A percentile compares a stretch with the other conserved stretches of the same genome.
These are phyloP conservation scores for Hypsizygus ulmarius DNA, from an alignment of 1,284 basidiomycete genomes.

Conservation along the genomic window DNA sequence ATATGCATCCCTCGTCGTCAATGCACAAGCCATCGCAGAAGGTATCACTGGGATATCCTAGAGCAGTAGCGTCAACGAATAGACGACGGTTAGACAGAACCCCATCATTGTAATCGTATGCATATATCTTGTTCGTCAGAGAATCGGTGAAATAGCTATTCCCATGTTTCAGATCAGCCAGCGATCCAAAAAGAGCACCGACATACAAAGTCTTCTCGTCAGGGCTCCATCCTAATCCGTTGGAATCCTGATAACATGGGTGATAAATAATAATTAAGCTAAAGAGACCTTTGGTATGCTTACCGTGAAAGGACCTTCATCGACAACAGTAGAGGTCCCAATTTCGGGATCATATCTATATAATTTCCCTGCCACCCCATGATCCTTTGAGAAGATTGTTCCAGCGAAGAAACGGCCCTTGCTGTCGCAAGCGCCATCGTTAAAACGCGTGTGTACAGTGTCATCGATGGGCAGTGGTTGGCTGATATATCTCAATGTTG, in stretches of 20 bases:
- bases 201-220: conserved; percentile 58
- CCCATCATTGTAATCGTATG: conserved; percentile 62
- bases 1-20: conserved; percentile 61
- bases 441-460: conserved; percentile 52
- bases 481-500: conserved; percentile 44
- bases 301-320: conserved; percentile 67
- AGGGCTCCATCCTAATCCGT: conserved; percentile 62
- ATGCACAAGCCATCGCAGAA: conserved; percentile 67
- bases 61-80: conserved; percentile 53
- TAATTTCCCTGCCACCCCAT: conserved; percentile 52
- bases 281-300: conserved; percentile 17
- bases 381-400: conserved; percentile 50
- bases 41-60: conserved; percentile 46
- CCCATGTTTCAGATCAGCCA: conserved; percentile 1
- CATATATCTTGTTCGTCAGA: conserved; percentile 58
- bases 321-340: conserved; percentile 47
- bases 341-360: conserved; percentile 57
- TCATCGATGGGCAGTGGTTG: conserved; percentile 46
- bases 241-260: conserved; percentile 47
- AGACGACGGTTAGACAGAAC: conserved; percentile 52
- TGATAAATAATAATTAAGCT: conserved; percentile 7
- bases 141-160: conserved; percentile 69
- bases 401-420: conserved; percentile 65
- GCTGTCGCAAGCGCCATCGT: conserved; percentile 67
- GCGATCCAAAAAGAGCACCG: background rate